These are phyloP conservation scores for Dipodascus geniculatus DNA, from an alignment of 805 yeast genomes.

Conservation along the genomic window DNA sequence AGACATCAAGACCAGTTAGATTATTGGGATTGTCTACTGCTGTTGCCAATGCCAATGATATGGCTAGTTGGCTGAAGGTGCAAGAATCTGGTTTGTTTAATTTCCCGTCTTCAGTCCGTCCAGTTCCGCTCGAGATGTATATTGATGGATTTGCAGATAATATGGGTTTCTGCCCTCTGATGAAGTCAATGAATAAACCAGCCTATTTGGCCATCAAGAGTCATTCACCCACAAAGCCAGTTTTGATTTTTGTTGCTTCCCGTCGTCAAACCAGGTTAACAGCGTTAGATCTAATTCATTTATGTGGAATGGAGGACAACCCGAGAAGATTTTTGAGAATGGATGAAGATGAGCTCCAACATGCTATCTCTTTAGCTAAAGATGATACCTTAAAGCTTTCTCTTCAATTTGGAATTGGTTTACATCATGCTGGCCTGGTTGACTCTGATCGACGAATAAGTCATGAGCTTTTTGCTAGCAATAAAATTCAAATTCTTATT, in stretches of 20 bases:
- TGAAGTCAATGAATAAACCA: constrained; percentile 84
- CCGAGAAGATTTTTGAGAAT: constrained; percentile 60
- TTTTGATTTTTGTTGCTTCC: constrained; percentile 73
- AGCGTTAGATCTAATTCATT: constrained; percentile 63
- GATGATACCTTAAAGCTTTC: constrained; percentile 74
- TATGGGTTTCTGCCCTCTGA: constrained; percentile 67
- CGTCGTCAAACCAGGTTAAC: constrained; percentile 74
- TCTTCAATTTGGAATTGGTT: constrained; percentile 67
- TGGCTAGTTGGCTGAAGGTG: constrained; percentile 79
- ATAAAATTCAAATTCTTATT: constrained; percentile 57
- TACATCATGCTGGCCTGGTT: constrained; percentile 75
- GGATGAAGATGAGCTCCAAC: constrained; percentile 50
- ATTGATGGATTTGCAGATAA: constrained; percentile 81
- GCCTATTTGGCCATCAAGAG: constrained; percentile 87
- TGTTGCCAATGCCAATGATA: constrained; percentile 72
- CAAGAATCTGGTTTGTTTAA: constrained; percentile 54
- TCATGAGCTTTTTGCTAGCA: constrained; percentile 58
- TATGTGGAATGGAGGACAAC: constrained; percentile 69
- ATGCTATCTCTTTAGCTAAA: constrained; percentile 42
- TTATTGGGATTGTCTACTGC: constrained; percentile 76
- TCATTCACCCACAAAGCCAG: constrained; percentile 80
- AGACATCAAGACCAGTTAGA: constrained; percentile 49
- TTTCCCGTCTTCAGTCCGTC: constrained; percentile 72
- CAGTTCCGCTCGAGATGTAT: constrained; percentile 78
- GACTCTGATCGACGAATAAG: constrained; percentile 61